Evolutionary conservation across 208 protist species (phyloP).

Genomic region (Herpetomonas tarakana): DNA sequence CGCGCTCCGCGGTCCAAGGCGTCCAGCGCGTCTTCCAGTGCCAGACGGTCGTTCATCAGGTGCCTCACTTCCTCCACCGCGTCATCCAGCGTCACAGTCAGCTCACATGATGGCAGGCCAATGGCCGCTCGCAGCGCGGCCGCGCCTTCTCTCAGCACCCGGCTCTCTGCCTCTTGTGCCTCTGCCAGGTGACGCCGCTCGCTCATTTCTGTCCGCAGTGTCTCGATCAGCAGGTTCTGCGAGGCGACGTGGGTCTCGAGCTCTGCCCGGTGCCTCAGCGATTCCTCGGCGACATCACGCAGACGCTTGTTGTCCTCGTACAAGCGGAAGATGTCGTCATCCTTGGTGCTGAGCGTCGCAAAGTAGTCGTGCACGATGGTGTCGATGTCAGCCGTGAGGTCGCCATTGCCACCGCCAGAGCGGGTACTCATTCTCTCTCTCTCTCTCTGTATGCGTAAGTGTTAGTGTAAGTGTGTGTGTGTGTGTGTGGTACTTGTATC

Average conservation of each 20-base stretch:
- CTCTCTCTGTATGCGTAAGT: no score
- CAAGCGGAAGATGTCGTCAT: slow-evolving; percentile 70
- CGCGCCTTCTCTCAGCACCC: slow-evolving; percentile 29
- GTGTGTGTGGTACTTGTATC: no score
- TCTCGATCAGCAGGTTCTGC: slow-evolving; percentile 29
- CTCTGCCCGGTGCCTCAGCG: slow-evolving; percentile 34
- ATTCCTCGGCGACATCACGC: slow-evolving; percentile 48
- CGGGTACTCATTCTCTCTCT: background rate
- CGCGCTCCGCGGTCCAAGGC: slow-evolving; percentile 15
- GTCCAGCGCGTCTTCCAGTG: slow-evolving; percentile 17
- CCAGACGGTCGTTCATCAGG: slow-evolving; percentile 24
- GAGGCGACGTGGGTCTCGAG: slow-evolving; percentile 35
- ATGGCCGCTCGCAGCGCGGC: slow-evolving; percentile 29
- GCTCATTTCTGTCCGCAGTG: slow-evolving; percentile 44
- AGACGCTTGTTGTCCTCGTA: slow-evolving; percentile 74
- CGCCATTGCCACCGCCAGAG: background rate
- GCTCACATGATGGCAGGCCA: slow-evolving; percentile 36
- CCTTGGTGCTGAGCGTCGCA: slow-evolving; percentile 60
- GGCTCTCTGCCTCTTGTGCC: slow-evolving; percentile 36
- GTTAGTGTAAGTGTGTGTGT: no score
- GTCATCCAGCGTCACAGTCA: slow-evolving; percentile 30
- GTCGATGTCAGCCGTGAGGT: slow-evolving; percentile 52
- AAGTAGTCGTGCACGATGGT: slow-evolving; percentile 67
- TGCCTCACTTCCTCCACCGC: slow-evolving; percentile 34
- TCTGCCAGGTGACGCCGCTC: slow-evolving; percentile 54